Base-by-base conservation (phyloP, 208 protist genomes). In the Trypanosomatidae sp. region DNA sequence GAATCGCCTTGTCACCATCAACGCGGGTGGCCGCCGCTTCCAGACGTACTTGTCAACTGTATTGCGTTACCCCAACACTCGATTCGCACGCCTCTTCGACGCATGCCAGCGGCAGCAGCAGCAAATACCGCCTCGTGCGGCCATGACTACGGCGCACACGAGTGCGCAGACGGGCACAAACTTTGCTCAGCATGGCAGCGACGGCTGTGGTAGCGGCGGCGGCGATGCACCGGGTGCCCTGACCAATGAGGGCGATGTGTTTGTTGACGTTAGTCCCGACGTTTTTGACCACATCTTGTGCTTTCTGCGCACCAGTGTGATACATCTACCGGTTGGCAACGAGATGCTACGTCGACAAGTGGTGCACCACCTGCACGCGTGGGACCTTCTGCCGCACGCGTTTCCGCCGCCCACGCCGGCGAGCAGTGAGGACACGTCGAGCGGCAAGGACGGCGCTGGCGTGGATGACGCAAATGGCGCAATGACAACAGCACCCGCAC, bases 251-350 rank as follows among this genome's bases (percentile, higher is more conserved):
- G 59, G 53, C 22, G 67, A 80, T 30, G 68, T 86, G 1, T 92
- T 92, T 44, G 43, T 88, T 10, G 82, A 92, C 51, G 75, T 76
- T 5, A 75, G 56, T 30, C 82, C 82, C n/a, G 56, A 67, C 16
- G 82, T 84, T 0, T 92, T 92, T 42, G 74, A 86, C 23, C 61
- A 43, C 30, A 74, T 88, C 16, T 66, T 92, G 21, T 45, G 54
- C 30, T 92, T 88, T 44, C 46, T 92, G 21, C 71, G 82, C 44
- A 86, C 71, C 19, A 55, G 61, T 22, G 55, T 49, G 33, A 59
- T 88, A 6, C 48, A 53, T 24, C 73, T 92, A 18, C 82, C 82
- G 15, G 56, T 47, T 8, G 19, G 66, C 35, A 59, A 92, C 39
- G 73, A 79, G n/a, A 51, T 57, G 7, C 32, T 88, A 20, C 73